A percentile compares a stretch with the other conserved stretches of the same genome.
These are phyloP conservation scores for Phaeotremella skinneri DNA, from an alignment of 768 basidiomycete genomes.

Conservation along the genomic window DNA sequence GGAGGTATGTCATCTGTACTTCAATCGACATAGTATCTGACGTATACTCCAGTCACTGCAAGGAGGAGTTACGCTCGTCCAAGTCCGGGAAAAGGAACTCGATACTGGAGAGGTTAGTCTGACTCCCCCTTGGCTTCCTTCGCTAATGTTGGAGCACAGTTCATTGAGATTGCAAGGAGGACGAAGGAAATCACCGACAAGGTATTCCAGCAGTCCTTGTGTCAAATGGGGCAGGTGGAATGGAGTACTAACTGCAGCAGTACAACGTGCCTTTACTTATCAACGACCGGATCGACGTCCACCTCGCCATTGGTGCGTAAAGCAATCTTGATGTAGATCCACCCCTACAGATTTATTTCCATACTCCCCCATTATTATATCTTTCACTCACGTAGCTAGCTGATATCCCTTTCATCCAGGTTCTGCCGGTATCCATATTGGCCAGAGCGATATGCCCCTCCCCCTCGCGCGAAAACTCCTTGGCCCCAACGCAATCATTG, in stretches of 20 bases:
- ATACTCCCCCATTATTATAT: not conserved
- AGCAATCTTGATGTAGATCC: not conserved
- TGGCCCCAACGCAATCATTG: conserved; percentile 69
- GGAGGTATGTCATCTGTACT: conserved; percentile 57
- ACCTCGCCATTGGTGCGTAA: conserved; percentile 65
- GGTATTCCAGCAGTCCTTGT: conserved; percentile 32
- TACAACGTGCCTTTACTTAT: conserved; percentile 81
- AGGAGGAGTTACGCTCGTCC: conserved; percentile 87
- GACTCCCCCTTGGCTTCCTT: too few relatives aligned
- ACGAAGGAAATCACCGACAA: conserved; percentile 71
- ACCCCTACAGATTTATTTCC: not conserved
- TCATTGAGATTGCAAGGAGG: conserved; percentile 67
- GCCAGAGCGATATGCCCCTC: conserved; percentile 81
- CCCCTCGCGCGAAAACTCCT: conserved; percentile 65
- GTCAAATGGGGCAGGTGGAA: not conserved
- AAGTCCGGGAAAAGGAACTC: conserved; percentile 77
- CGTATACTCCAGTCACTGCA: conserved; percentile 61
- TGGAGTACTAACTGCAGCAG: conserved; percentile 20
- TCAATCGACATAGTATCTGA: not conserved
- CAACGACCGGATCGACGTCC: conserved; percentile 68
- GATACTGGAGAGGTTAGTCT: conserved; percentile 72
- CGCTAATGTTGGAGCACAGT: conserved; percentile 56
- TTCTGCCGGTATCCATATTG: conserved; percentile 75
- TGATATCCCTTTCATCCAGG: conserved; percentile 14
- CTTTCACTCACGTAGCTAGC: conserved; percentile 5